A percentile compares a stretch with the other conserved stretches of the same genome.
Conservation (phyloP, 371 early-diverging fungal genomes). For the Mucor saturninus region DNA sequence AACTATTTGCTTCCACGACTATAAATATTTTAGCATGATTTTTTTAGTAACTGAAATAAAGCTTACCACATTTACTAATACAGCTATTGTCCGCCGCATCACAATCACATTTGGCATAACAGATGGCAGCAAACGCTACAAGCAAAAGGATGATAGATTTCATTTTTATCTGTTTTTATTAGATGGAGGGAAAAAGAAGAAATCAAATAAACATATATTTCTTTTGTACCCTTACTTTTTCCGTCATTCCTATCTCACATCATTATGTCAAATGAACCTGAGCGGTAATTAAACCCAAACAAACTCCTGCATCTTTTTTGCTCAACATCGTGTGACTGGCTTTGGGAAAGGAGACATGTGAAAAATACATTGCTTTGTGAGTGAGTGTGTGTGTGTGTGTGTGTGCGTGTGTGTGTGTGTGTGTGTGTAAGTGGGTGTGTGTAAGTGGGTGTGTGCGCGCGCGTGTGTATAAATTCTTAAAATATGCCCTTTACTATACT, state of each 20-base stretch:
- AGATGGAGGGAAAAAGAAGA: too few relatives aligned
- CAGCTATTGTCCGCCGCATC: background rate
- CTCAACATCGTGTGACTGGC: background rate
- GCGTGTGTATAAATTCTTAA: background rate
- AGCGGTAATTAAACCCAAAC: background rate
- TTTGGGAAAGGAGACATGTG: background rate
- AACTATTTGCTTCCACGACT: conserved; percentile 19
- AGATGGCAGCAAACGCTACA: background rate
- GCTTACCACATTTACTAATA: background rate
- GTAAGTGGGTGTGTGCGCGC: background rate
- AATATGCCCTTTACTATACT: background rate
- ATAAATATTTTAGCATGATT: background rate
- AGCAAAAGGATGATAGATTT: too few relatives aligned
- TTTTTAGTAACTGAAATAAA: background rate
- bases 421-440: background rate
- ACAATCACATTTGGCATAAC: background rate
- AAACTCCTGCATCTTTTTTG: background rate
- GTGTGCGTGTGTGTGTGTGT: background rate
- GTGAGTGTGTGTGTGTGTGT: background rate
- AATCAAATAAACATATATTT: too few relatives aligned
- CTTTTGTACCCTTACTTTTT: background rate
- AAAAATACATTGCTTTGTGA: conserved; percentile 4
- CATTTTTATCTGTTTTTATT: too few relatives aligned
- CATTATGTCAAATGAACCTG: conserved; percentile 4
- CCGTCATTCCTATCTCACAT: background rate